Conservation (phyloP, 108 stramenopile genomes). For the Discostella pseudostelligera region DNA sequence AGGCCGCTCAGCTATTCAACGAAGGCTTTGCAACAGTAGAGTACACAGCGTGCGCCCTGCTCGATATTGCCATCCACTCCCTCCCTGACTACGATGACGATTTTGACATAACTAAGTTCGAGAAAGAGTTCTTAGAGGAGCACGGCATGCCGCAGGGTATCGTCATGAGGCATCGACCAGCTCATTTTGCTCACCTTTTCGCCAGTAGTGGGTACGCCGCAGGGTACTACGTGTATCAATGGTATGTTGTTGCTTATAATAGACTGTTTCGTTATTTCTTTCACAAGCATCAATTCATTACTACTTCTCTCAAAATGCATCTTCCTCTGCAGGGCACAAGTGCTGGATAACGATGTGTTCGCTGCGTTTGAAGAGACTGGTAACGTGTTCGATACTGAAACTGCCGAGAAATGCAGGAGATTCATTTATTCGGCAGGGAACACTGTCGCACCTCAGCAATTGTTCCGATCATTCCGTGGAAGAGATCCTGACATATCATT, state of each 20-base stretch:
- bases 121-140: conserved; percentile 57
- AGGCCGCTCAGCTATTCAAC: conserved; percentile 65
- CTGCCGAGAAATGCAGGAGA: conserved; percentile 55
- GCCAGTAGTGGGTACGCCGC: conserved; percentile 58
- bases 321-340: conserved; percentile 60
- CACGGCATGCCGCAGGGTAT: conserved; percentile 81
- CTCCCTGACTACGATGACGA: conserved; percentile 63
- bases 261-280: neutral
- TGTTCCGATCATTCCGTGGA: conserved; percentile 70
- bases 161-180: conserved; percentile 76
- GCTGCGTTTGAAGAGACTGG: conserved; percentile 76
- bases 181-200: conserved; percentile 73
- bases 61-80: conserved; percentile 75
- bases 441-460: conserved; percentile 74
- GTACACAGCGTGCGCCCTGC: conserved; percentile 74
- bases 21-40: conserved; percentile 79
- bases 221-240: conserved; percentile 62
- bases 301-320: conserved; percentile 4
- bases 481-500: conserved; percentile 70
- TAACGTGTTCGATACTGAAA: conserved; percentile 61
- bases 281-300: neutral
- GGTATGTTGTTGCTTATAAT: conserved; percentile 1
- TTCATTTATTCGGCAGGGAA: conserved; percentile 74
- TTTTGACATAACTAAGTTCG: conserved; percentile 69
- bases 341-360: conserved; percentile 75